Base-by-base conservation (phyloP, 2,329 filamentous ascomycete genomes). In the Fusarium incarnatum region DNA sequence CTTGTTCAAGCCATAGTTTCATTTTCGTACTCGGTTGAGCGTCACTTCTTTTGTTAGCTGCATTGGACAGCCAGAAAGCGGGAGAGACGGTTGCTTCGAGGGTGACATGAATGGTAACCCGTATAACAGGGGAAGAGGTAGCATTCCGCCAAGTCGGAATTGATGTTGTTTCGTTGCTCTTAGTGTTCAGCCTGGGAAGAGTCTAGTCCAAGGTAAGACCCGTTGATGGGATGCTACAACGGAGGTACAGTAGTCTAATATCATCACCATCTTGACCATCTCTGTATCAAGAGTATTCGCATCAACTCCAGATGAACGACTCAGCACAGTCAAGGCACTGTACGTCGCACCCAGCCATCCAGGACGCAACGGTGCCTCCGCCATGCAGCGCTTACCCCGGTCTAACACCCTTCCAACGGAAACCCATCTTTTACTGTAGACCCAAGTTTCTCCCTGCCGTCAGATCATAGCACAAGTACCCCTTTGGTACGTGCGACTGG, bases 371-470 rank as follows among this genome's bases (percentile, higher is more conserved):
- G 49, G 62, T 58, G 70, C 72, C 61, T 54, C 64, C 61, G 60
- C 57, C 60, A 48, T 69, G 66, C 72, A 73, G 72, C 72, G 63
- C 71, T 50, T 73, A 72, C 71, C 71, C 72, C 72, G 66, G 72
- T 40, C 53, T 57, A 47, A 44, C 55, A 49, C 50, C 50, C 37
- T 50, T 37, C 20, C 52, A 67, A 56, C 46, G 68, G 66, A 49
- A 41, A 42, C 44, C 25, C 50, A n/a, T 27, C 12, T 34, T 37
- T 6, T 11, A 59, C 37, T 55, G 45, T 40, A 45, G 11, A 27
- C 5, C 4, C 8, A 55, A 25, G 54, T 65, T 40, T 32, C 20
- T 16, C 20, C 11, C 20, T n/a, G 22, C 9, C 13, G 32, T 44
- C 34, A 40, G 20, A 23, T 37, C 32, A 28, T 23, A n/a, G 12